Percentiles rank a stretch among this genome's conserved stretches.
Evolutionary conservation across 2,329 filamentous ascomycete species (phyloP).

Genomic region (Aspergillus clavatus): DNA sequence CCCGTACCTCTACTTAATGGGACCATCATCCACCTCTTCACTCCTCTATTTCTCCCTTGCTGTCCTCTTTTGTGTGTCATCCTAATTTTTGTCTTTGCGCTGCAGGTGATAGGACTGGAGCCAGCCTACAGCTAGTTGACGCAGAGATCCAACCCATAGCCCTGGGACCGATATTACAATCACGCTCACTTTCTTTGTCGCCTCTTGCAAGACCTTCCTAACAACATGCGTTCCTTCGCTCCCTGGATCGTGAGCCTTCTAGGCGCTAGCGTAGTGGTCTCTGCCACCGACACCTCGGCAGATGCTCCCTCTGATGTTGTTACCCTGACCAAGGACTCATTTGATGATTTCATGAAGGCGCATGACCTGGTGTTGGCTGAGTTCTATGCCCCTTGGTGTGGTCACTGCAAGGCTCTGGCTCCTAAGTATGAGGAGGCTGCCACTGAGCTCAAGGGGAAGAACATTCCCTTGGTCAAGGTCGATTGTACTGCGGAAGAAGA

Average conservation of each 20-base stretch:
- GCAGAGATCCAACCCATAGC: too few species aligned
- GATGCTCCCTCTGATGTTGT: constrained; percentile 65
- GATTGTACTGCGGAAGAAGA: constrained; percentile 95
- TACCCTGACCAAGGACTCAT: constrained; percentile 79
- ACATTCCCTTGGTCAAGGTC: constrained; percentile 46
- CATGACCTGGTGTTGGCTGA: constrained; percentile 90
- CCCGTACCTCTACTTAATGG: constrained; percentile 15
- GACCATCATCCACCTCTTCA: constrained; percentile 6
- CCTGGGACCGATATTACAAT: constrained; percentile 1
- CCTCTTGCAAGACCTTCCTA: constrained; percentile 1
- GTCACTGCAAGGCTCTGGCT: constrained; percentile 95
- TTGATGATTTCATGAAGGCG: constrained; percentile 76
- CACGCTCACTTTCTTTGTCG: constrained; percentile 2
- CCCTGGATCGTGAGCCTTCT: constrained; percentile 39
- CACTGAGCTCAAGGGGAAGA: constrained; percentile 45
- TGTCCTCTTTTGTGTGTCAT: constrained; percentile 9
- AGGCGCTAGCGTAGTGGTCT: constrained; percentile 33
- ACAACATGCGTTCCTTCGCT: constrained; percentile 37
- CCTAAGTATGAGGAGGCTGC: constrained; percentile 49
- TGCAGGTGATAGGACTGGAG: not conserved
- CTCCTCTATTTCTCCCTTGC: constrained; percentile 1
- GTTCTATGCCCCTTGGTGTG: constrained; percentile 97
- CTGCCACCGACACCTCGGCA: constrained; percentile 28
- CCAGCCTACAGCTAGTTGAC: not conserved
- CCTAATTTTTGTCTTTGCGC: constrained; percentile 5